Evolutionary conservation across 179 eudicot genomes (phyloP).

Genomic region (Silene noctiflora): DNA sequence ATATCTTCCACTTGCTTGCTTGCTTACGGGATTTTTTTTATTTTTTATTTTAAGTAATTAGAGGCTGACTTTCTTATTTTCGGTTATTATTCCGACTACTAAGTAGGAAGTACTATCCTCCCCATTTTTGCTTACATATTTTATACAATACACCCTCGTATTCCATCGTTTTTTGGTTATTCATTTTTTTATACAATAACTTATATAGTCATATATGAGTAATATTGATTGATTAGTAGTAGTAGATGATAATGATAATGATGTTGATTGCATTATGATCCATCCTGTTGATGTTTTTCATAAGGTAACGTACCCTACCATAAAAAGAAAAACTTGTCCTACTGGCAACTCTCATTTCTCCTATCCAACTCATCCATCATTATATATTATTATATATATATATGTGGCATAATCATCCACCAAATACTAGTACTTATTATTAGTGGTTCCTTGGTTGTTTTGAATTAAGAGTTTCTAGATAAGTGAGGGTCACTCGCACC

Average conservation of each 20-base stretch:
- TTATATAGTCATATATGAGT: no score
- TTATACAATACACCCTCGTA: no score
- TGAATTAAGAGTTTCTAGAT: conserved; percentile 32
- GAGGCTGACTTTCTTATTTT: conserved; percentile 18
- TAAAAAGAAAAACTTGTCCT: conserved; percentile 15
- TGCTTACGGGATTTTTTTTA: conserved; percentile 20
- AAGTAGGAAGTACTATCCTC: background rate
- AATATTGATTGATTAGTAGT: conserved; percentile 7
- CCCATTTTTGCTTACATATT: no score
- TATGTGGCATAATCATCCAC: conserved; percentile 32
- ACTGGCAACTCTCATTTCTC: conserved; percentile 8
- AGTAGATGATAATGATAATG: conserved; percentile 19
- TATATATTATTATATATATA: conserved; percentile 7
- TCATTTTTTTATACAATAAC: no score
- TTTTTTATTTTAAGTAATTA: conserved; percentile 8
- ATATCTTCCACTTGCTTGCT: conserved; percentile 19
- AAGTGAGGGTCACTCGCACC: conserved; percentile 17
- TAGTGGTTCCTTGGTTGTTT: conserved; percentile 28
- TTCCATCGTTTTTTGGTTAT: no score
- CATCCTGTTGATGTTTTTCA: conserved; percentile 4
- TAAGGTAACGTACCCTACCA: conserved; percentile 44
- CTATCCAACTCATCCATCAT: conserved; percentile 30
- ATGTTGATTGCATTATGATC: conserved; percentile 21
- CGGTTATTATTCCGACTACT: background rate
- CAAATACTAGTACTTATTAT: conserved; percentile 36